Base-by-base conservation (phyloP, 768 basidiomycete species). In the Trametes coccinea region DNA sequence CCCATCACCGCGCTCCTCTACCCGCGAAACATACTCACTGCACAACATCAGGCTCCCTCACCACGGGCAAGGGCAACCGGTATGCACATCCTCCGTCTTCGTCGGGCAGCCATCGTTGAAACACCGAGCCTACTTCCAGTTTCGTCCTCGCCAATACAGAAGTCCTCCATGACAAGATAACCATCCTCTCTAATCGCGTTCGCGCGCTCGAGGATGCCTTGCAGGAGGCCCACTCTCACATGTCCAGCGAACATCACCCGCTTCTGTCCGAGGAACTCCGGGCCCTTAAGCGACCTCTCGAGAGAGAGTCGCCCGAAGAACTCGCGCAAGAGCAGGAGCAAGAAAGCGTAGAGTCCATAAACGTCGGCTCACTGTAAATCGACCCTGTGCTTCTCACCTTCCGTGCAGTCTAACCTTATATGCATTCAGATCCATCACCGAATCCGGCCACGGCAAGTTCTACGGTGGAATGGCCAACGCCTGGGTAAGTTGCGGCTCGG, bases 61-160 rank as follows among this genome's bases (percentile, higher is more conserved):
- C 87, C 10, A 88, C 88, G 13, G 88, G 88, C 61, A 88, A 87
- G 71, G 87, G 87, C 11, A 90, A 89, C 70, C 77, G 87, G 87
- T 86, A 66, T 52, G 69, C 62, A 22, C 46, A 17, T 30, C 16
- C 47, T 17, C 56, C 62, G 57, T 33, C 16, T 50, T 53, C 30
- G n/a, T 29, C 49, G 61, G 50, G 53, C 59, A 34, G 53, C 13
- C 53, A 78, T 17, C n/a, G 27, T 48, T 58, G 39, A 61, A 29
- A 44, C 22, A 43, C 45, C 16, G 53, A 43, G 2, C 4, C 8
- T 16, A 33, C 3, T 10, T 40, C 10, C 59, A 87, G 87, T 68
- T 88, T 88, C 63, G 87, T 89, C 34, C 79, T 89, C 10, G 87
- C 87, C 17, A 88, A 88, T 66, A 88, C 87, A 37, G 86, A 88